Conservation (phyloP, 129 eudicot species). For the Smallanthus sonchifolius region DNA sequence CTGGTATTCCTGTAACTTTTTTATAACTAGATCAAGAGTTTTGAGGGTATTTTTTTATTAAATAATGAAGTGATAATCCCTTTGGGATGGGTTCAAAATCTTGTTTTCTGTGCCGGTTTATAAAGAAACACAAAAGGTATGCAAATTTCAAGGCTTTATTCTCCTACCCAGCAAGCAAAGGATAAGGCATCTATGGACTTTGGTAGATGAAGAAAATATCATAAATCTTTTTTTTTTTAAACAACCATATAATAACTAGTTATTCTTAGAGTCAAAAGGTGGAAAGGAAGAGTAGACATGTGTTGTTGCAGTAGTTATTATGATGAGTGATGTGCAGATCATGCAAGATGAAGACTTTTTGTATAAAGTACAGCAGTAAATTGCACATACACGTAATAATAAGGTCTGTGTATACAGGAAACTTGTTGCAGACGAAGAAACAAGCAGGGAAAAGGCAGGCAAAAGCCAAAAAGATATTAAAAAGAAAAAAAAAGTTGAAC, state of each 20-base stretch:
- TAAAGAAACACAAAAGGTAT: slow-evolving; percentile 11
- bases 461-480: slow-evolving; percentile 31
- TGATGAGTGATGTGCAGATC: slow-evolving; percentile 13
- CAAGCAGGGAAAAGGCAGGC: slow-evolving; percentile 42
- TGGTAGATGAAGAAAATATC: neutral
- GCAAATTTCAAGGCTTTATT: slow-evolving; percentile 24
- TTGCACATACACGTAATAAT: slow-evolving; percentile 6
- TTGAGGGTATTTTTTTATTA: neutral
- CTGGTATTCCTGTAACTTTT: too few relatives aligned
- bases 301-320: slow-evolving; percentile 3
- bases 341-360: slow-evolving; percentile 20
- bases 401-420: slow-evolving; percentile 8
- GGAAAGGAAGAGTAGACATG: neutral
- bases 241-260: neutral
- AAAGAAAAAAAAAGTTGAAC: slow-evolving; percentile 22
- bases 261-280: slow-evolving; percentile 5
- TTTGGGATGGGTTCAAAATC: slow-evolving; percentile 20
- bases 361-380: slow-evolving; percentile 11
- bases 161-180: slow-evolving; percentile 4
- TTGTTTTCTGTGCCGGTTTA: slow-evolving; percentile 22
- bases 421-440: slow-evolving; percentile 37
- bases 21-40: neutral
- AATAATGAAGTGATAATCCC: neutral
- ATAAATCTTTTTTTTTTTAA: neutral
- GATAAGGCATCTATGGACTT: neutral